phyloP scores from a whole-genome alignment of 805 yeast genomes.

The Monosporozyma siamensis region DNA sequence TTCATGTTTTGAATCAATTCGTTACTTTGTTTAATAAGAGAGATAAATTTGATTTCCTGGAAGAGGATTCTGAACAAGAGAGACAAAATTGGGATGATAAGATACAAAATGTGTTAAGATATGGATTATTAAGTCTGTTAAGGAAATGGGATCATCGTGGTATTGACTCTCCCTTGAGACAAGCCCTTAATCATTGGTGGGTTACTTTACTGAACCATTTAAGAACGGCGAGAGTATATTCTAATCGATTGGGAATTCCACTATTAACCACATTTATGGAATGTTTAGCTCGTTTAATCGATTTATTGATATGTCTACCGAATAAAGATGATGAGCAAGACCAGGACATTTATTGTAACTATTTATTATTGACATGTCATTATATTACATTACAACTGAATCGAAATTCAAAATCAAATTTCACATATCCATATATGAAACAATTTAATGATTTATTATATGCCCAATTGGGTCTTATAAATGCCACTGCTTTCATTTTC shows the following conservation, averaged over 20 bases:
- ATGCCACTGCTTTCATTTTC: slow-evolving; percentile 26
- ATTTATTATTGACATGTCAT: slow-evolving; percentile 21
- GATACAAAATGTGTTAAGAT: slow-evolving; percentile 4
- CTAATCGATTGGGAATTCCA: slow-evolving; percentile 1
- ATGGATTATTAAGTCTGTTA: slow-evolving; percentile 1
- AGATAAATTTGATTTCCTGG: background rate
- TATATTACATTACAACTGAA: slow-evolving; percentile 21
- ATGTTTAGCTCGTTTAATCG: slow-evolving; percentile 14
- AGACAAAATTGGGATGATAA: background rate
- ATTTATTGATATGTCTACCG: slow-evolving; percentile 11
- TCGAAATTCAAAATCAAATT: slow-evolving; percentile 15
- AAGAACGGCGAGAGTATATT: background rate
- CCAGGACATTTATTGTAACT: slow-evolving; percentile 19
- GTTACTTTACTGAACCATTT: slow-evolving; percentile 9
- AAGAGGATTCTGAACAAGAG: slow-evolving; percentile 6
- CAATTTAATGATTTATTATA: slow-evolving; percentile 11
- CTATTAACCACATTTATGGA: slow-evolving; percentile 27
- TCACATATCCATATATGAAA: background rate
- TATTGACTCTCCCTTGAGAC: slow-evolving; percentile 6
- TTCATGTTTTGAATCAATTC: slow-evolving; percentile 19
- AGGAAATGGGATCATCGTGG: background rate
- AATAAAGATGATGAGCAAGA: slow-evolving; percentile 21
- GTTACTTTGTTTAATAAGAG: slow-evolving; percentile 13
- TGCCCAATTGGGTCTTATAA: slow-evolving; percentile 25
- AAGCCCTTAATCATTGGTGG: slow-evolving; percentile 29